These are phyloP conservation scores for Neltuma alba DNA, from an alignment of 306 rosid genomes.

Conservation along the genomic window DNA sequence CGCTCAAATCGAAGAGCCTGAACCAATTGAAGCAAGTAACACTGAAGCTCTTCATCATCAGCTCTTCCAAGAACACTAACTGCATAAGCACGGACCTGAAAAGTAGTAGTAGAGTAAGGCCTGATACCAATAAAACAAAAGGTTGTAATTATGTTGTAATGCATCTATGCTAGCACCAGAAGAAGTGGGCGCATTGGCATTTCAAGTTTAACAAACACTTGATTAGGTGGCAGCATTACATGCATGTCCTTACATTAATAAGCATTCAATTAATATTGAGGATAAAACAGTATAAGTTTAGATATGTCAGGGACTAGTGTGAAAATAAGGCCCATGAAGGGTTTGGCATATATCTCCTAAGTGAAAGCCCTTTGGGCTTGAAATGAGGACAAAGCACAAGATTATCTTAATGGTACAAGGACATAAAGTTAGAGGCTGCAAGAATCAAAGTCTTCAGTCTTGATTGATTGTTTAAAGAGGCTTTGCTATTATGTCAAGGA, in stretches of 20 bases:
- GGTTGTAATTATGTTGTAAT: slow-evolving; percentile 8
- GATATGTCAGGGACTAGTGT: not conserved
- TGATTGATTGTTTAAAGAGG: not conserved
- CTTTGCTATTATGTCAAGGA: not conserved
- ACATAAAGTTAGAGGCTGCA: not conserved
- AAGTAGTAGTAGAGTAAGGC: slow-evolving; percentile 26
- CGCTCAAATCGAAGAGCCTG: slow-evolving; percentile 99
- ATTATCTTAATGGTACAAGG: not conserved
- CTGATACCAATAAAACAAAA: not conserved
- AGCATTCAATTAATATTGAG: not conserved
- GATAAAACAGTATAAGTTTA: not conserved
- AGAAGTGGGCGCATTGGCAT: not conserved
- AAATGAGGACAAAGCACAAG: not conserved
- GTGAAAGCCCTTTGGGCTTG: not conserved
- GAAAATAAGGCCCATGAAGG: not conserved
- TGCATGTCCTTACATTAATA: not conserved
- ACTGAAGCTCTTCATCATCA: slow-evolving; percentile 95
- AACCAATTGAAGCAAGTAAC: slow-evolving; percentile 97
- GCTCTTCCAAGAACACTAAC: slow-evolving; percentile 99
- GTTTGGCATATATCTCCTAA: not conserved
- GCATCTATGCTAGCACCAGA: slow-evolving; percentile 22
- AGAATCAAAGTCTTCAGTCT: not conserved
- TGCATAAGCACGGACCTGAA: slow-evolving; percentile 98
- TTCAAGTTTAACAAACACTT: not conserved
- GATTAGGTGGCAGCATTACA: not conserved